phyloP scores from a whole-genome alignment of 116 monocot species.

The Papilionanthe hybrid region DNA sequence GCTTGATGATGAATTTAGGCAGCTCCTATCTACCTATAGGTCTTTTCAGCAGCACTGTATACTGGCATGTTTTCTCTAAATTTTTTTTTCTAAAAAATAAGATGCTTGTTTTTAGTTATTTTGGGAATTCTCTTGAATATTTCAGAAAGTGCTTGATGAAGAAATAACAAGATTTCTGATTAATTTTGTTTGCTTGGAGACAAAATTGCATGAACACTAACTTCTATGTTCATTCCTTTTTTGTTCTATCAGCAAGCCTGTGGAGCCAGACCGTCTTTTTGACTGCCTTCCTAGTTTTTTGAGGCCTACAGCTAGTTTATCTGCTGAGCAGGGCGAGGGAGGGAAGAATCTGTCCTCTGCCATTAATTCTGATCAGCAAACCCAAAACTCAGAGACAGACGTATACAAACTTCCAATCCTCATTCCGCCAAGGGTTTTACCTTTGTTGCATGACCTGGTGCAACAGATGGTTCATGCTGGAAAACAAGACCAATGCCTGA shows the following conservation, averaged over 20 bases:
- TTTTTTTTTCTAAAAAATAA: neutral
- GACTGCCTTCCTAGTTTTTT: constrained; percentile 70
- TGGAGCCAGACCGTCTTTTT: constrained; percentile 60
- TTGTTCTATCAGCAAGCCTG: constrained; percentile 56
- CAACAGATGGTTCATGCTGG: constrained; percentile 75
- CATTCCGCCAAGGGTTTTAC: constrained; percentile 71
- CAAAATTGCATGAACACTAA: neutral
- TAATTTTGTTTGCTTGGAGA: neutral
- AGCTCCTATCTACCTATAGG: constrained; percentile 63
- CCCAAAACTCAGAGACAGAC: constrained; percentile 41
- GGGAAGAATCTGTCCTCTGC: constrained; percentile 21
- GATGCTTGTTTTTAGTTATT: neutral
- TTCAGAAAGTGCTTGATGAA: neutral
- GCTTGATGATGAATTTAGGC: constrained; percentile 81
- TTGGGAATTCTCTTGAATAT: neutral
- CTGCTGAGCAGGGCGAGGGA: constrained; percentile 27
- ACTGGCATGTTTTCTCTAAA: neutral
- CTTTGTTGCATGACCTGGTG: constrained; percentile 71
- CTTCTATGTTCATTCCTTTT: neutral
- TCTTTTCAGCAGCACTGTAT: constrained; percentile 2
- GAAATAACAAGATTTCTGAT: neutral
- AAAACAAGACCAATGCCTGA: constrained; percentile 53
- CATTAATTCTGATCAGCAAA: constrained; percentile 35
- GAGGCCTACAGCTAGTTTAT: constrained; percentile 43
- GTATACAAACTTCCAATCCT: constrained; percentile 69